Percentiles rank a stretch among this genome's conserved stretches.
phyloP scores from a whole-genome alignment of 345 rosid genomes.

The Populus euphratica region DNA sequence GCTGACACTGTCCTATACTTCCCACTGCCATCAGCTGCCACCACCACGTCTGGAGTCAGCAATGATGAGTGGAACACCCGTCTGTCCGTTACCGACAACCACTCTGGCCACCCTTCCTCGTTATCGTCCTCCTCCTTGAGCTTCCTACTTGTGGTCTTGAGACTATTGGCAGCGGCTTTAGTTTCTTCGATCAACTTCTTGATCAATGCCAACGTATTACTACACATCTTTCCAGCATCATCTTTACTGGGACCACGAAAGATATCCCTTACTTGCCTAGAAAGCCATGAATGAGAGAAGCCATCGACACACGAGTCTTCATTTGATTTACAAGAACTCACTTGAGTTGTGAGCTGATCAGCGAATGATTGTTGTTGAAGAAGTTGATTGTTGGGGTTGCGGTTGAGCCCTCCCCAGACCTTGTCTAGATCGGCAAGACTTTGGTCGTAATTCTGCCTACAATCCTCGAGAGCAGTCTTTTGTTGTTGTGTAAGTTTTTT shows the following conservation, averaged over 20 bases:
- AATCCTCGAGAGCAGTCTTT: constrained; percentile 67
- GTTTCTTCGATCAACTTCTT: constrained; percentile 6
- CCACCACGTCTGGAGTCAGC: constrained; percentile 58
- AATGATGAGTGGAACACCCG: constrained; percentile 55
- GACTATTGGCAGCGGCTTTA: constrained; percentile 22
- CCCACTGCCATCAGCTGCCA: constrained; percentile 86
- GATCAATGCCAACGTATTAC: constrained; percentile 49
- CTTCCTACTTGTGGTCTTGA: constrained; percentile 33
- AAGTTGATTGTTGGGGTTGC: constrained; percentile 53
- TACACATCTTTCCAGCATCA: constrained; percentile 49
- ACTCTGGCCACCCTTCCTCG: constrained; percentile 51
- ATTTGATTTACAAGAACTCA: constrained; percentile 78
- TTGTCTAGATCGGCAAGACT: constrained; percentile 65
- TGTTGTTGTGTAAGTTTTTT: constrained; percentile 42
- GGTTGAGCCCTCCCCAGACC: constrained; percentile 43
- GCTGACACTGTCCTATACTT: constrained; percentile 48
- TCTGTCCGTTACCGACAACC: constrained; percentile 66
- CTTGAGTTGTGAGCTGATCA: constrained; percentile 59
- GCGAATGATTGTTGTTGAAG: constrained; percentile 39
- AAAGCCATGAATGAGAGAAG: constrained; percentile 36
- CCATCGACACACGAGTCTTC: constrained; percentile 80
- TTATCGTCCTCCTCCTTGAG: constrained; percentile 28
- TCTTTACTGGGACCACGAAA: neutral
- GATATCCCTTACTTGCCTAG: too few species aligned
- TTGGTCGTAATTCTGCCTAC: constrained; percentile 66